phyloP scores from a whole-genome alignment of 1,284 basidiomycete genomes.

The Vanrija sp. region DNA sequence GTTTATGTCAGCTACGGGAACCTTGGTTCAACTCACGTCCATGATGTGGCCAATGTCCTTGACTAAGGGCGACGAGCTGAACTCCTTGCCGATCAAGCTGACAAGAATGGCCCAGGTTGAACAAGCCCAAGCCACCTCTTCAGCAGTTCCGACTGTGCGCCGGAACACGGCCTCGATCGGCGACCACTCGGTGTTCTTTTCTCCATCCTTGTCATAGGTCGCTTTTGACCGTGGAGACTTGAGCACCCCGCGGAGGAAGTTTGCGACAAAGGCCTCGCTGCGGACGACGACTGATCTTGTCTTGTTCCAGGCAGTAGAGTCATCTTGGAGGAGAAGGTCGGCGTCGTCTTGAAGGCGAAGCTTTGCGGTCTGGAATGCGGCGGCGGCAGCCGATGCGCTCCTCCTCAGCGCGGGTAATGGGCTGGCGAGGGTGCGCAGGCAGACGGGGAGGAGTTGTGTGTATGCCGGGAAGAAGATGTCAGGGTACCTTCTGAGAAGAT shows the following conservation, averaged over 20 bases:
- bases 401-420: constrained; percentile 21
- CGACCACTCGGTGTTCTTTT: constrained; percentile 36
- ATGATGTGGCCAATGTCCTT: constrained; percentile 41
- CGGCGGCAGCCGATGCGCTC: constrained; percentile 26
- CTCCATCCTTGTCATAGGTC: constrained; percentile 16
- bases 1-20: constrained; percentile 3
- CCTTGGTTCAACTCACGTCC: constrained; percentile 31
- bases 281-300: constrained; percentile 18
- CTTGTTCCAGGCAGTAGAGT: constrained; percentile 19
- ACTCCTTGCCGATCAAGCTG: constrained; percentile 41
- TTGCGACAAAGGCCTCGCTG: constrained; percentile 28
- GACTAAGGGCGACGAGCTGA: constrained; percentile 29
- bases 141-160: constrained; percentile 25
- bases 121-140: constrained; percentile 45
- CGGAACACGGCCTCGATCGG: constrained; percentile 31
- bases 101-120: constrained; percentile 43
- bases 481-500: constrained; percentile 40
- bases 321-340: neutral
- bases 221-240: neutral
- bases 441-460: constrained; percentile 30
- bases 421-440: constrained; percentile 25
- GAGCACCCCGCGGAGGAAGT: constrained; percentile 13
- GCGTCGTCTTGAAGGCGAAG: constrained; percentile 19
- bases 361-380: constrained; percentile 34
- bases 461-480: constrained; percentile 35